Evolutionary conservation across 129 eudicot genomes (phyloP).

Genomic region (Flaveria ramosissima): DNA sequence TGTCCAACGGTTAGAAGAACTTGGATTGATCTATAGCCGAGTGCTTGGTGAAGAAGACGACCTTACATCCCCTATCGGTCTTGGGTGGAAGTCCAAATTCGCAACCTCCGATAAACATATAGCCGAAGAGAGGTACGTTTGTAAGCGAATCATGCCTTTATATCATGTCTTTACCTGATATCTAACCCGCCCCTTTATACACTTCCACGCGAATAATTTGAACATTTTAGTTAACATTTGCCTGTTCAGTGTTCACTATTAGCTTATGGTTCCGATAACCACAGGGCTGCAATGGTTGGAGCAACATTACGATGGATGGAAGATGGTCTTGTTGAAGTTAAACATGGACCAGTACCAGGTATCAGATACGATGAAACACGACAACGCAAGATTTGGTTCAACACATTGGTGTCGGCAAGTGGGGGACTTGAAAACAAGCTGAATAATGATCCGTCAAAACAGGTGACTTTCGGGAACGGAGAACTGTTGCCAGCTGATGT

Average conservation of each 20-base stretch:
- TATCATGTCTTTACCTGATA: no score
- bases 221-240: background rate
- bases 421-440: slow-evolving; percentile 31
- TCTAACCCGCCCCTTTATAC: background rate
- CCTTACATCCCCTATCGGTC: slow-evolving; percentile 19
- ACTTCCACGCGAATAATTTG: background rate
- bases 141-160: background rate
- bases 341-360: slow-evolving; percentile 14
- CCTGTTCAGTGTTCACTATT: no score
- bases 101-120: background rate
- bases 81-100: slow-evolving; percentile 23
- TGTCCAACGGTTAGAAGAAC: slow-evolving; percentile 56
- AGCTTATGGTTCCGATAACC: background rate
- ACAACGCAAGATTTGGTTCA: slow-evolving; percentile 24
- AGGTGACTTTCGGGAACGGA: slow-evolving; percentile 21
- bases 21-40: slow-evolving; percentile 45
- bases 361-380: slow-evolving; percentile 21
- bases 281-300: slow-evolving; percentile 29
- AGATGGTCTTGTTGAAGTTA: slow-evolving; percentile 11
- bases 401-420: slow-evolving; percentile 50
- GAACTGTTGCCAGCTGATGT: slow-evolving; percentile 16
- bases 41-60: slow-evolving; percentile 18
- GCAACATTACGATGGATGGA: slow-evolving; percentile 28
- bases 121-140: slow-evolving; percentile 14
- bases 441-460: background rate